Conservation (phyloP, 257 asterid species). For the Parsonsia alboflavescens region DNA sequence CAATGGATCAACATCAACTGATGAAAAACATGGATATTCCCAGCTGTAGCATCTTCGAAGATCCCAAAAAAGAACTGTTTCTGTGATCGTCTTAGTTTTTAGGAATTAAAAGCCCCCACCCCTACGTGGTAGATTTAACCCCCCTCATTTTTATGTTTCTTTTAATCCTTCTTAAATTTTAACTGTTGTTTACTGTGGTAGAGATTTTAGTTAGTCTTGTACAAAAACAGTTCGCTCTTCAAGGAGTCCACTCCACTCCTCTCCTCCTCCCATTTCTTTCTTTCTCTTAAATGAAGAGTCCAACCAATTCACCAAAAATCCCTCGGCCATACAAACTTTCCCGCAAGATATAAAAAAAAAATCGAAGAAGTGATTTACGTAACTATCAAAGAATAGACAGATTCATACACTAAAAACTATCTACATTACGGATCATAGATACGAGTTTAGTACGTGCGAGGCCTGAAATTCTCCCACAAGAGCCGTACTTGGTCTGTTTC, state of each 20-base stretch:
- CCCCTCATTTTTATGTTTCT: conserved; percentile 34
- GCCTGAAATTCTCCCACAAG: neutral
- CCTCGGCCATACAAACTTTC: too few species aligned
- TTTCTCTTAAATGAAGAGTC: neutral
- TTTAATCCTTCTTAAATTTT: conserved; percentile 24
- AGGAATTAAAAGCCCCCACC: conserved; percentile 1
- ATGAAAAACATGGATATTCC: conserved; percentile 1
- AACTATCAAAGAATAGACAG: too few species aligned
- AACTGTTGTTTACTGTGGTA: conserved; percentile 33
- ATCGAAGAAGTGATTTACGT: too few species aligned
- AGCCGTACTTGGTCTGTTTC: neutral
- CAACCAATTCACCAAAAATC: too few species aligned
- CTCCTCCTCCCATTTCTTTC: neutral
- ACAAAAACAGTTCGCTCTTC: conserved; percentile 38
- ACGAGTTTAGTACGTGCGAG: neutral
- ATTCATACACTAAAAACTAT: neutral
- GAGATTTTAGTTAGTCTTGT: conserved; percentile 42
- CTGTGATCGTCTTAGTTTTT: conserved; percentile 35
- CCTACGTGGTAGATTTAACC: conserved; percentile 42
- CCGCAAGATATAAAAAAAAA: too few species aligned
- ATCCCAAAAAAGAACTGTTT: conserved; percentile 24
- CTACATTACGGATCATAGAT: neutral
- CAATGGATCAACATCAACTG: conserved; percentile 59
- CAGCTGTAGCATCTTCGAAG: conserved; percentile 5
- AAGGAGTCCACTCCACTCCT: conserved; percentile 16